Percentiles rank a stretch among this genome's conserved stretches.
phyloP scores from a whole-genome alignment of 2,329 filamentous ascomycete genomes.

The Phyllosticta citriasiana region DNA sequence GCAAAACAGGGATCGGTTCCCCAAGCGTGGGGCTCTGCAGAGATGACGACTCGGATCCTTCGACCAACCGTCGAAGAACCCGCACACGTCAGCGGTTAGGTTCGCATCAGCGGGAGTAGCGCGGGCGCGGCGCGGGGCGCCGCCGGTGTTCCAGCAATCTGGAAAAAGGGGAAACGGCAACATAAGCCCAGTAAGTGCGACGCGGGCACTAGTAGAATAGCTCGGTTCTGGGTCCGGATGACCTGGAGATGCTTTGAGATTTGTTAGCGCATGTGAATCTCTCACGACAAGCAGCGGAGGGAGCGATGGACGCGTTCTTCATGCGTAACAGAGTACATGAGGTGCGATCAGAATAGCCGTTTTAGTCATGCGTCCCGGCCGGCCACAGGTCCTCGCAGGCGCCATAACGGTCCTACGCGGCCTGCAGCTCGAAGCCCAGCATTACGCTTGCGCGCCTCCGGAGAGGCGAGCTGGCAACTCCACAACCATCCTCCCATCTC shows the following conservation, averaged over 20 bases:
- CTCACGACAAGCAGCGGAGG: background rate
- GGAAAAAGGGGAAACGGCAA: background rate
- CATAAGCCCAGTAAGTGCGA: background rate
- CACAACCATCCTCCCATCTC: constrained; percentile 56
- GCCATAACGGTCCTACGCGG: constrained; percentile 32
- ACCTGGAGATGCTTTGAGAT: background rate
- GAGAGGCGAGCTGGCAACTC: constrained; percentile 45
- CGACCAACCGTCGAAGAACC: background rate
- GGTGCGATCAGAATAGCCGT: constrained; percentile 52
- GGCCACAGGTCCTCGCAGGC: constrained; percentile 39
- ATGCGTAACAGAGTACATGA: background rate
- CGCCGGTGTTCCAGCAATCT: background rate
- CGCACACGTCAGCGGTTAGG: background rate
- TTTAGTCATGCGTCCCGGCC: constrained; percentile 58
- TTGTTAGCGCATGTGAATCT: background rate
- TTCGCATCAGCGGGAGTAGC: background rate
- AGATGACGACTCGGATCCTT: background rate
- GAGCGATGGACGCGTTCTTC: background rate
- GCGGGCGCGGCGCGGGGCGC: background rate
- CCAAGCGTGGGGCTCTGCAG: background rate
- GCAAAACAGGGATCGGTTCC: background rate
- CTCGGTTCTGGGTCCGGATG: background rate
- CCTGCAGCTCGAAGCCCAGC: constrained; percentile 46
- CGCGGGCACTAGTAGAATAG: background rate
- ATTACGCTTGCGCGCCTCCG: constrained; percentile 34